A percentile compares a stretch with the other conserved stretches of the same genome.
These are phyloP conservation scores for Talaromyces sp. DNA, from an alignment of 2,329 filamentous ascomycete genomes.

Conservation along the genomic window DNA sequence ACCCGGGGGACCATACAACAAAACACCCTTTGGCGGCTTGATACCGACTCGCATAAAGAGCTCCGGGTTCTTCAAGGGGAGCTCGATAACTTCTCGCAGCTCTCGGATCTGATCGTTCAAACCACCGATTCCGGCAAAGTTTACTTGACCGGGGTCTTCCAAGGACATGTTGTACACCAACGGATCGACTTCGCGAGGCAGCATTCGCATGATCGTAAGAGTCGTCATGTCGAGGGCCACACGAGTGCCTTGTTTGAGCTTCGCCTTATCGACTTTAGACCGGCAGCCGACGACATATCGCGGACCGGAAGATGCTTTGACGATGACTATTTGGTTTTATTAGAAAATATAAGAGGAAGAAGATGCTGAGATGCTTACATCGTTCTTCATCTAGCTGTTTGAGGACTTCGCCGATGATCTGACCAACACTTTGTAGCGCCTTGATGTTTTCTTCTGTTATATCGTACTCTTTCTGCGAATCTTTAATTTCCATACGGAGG, in stretches of 20 bases:
- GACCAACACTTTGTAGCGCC: constrained; percentile 94
- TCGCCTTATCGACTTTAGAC: constrained; percentile 95
- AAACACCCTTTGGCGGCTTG: constrained; percentile 95
- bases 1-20: constrained; percentile 92
- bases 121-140: constrained; percentile 95
- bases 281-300: constrained; percentile 97
- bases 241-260: constrained; percentile 96
- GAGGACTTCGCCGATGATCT: constrained; percentile 98
- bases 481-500: constrained; percentile 92
- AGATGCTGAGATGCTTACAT: constrained; percentile 62
- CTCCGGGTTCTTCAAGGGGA: constrained; percentile 97
- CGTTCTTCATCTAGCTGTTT: constrained; percentile 98
- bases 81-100: constrained; percentile 92
- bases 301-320: constrained; percentile 95
- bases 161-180: constrained; percentile 99
- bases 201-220: constrained; percentile 99
- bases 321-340: constrained; percentile 66
- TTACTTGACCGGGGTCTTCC: constrained; percentile 95
- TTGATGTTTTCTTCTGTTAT: constrained; percentile 99
- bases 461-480: constrained; percentile 89
- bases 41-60: constrained; percentile 95
- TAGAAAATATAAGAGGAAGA: constrained; percentile 2
- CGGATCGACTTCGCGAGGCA: constrained; percentile 95
- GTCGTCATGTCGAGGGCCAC: constrained; percentile 99
- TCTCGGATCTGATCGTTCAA: constrained; percentile 98